These are phyloP conservation scores for Cercophora scortea DNA, from an alignment of 495 filamentous ascomycete species.

Conservation along the genomic window DNA sequence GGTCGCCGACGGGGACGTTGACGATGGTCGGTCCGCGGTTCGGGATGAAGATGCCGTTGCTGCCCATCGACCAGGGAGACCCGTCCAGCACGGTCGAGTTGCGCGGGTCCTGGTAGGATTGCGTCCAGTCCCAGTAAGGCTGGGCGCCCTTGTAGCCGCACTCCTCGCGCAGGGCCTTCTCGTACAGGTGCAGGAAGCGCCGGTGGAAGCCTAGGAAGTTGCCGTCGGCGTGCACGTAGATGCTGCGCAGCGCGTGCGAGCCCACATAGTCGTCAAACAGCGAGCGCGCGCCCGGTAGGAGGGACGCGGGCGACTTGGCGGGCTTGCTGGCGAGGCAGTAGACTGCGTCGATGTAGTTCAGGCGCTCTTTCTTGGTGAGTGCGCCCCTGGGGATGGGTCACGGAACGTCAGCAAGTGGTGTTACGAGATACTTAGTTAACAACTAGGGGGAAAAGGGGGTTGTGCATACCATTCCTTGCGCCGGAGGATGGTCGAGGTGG, in stretches of 20 bases:
- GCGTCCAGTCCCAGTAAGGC: constrained; percentile 21
- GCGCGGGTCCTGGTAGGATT: not conserved
- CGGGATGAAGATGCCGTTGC: constrained; percentile 15
- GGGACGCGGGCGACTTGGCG: constrained; percentile 2
- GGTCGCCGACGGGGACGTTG: not conserved
- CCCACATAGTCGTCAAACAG: constrained; percentile 43
- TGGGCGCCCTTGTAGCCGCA: constrained; percentile 52
- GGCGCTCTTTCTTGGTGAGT: not conserved
- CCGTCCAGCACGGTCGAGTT: constrained; percentile 9
- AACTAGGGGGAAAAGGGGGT: not conserved
- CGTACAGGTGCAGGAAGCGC: constrained; percentile 54
- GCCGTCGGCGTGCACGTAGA: constrained; percentile 20
- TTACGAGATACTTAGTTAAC: not conserved
- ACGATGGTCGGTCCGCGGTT: not conserved
- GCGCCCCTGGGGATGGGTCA: not conserved
- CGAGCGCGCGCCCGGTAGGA: constrained; percentile 32
- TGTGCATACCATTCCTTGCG: not conserved
- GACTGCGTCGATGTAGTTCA: constrained; percentile 35
- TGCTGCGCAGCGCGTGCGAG: constrained; percentile 26
- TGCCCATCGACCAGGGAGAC: constrained; percentile 18
- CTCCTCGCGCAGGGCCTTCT: constrained; percentile 55
- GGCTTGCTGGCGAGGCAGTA: constrained; percentile 34
- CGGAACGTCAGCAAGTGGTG: not conserved
- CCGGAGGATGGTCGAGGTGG: not conserved
- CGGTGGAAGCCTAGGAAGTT: constrained; percentile 56